These are phyloP conservation scores for Cercospora nicotianae DNA, from an alignment of 2,329 filamentous ascomycete species.

Conservation along the genomic window DNA sequence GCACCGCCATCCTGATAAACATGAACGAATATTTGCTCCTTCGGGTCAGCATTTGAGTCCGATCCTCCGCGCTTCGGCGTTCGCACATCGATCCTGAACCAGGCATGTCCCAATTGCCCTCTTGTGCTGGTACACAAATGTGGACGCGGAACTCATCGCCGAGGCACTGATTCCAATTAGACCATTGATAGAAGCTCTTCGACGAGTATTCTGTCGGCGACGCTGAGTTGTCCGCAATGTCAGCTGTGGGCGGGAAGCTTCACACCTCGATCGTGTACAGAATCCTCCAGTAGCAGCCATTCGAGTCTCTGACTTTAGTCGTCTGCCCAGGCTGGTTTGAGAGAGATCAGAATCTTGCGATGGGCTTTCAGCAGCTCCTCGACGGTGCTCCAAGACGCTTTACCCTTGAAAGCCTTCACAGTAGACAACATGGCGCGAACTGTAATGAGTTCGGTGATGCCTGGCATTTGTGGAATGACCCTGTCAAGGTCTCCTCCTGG, in stretches of 20 bases:
- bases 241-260: background rate
- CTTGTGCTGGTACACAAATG: too few species aligned
- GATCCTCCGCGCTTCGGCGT: background rate
- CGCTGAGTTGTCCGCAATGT: background rate
- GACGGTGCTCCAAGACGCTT: background rate
- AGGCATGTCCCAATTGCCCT: background rate
- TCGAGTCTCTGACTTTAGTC: background rate
- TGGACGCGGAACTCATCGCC: too few species aligned
- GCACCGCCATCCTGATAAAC: background rate
- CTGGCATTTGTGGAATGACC: background rate
- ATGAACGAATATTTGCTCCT: background rate
- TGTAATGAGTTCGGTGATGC: background rate
- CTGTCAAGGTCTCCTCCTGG: background rate
- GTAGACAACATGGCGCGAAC: background rate
- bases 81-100: background rate
- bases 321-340: background rate
- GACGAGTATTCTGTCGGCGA: background rate
- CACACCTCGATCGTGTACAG: background rate
- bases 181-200: background rate
- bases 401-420: background rate
- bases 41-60: background rate
- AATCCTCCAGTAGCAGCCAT: background rate
- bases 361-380: background rate
- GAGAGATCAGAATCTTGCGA: background rate
- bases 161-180: background rate